These are phyloP conservation scores for Zizania latifolia DNA, from an alignment of 176 grass and related monocot genomes.

Conservation along the genomic window DNA sequence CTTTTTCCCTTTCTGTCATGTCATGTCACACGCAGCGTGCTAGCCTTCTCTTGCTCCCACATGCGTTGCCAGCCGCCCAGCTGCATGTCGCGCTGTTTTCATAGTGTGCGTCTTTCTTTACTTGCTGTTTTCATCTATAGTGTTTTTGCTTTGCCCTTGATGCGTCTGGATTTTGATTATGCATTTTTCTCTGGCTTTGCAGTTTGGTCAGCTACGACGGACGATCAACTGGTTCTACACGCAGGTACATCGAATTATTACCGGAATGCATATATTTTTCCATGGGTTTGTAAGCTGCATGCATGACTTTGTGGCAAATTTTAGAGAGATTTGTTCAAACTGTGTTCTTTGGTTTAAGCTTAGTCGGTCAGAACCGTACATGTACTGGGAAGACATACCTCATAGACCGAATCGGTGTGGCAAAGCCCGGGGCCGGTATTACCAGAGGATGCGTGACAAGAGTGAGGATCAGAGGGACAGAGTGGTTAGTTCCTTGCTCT, in stretches of 20 bases:
- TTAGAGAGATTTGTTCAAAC: neutral
- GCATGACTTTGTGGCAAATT: neutral
- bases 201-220: conserved; percentile 54
- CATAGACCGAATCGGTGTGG: neutral
- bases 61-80: too few relatives aligned
- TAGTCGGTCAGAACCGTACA: conserved; percentile 46
- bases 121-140: too few relatives aligned
- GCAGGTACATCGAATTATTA: conserved; percentile 52
- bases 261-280: neutral
- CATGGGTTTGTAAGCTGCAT: neutral
- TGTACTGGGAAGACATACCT: conserved; percentile 39
- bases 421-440: conserved; percentile 48
- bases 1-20: too few relatives aligned
- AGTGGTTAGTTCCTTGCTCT: conserved; percentile 75
- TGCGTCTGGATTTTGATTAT: neutral
- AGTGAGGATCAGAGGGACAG: conserved; percentile 56
- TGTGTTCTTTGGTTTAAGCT: conserved; percentile 32
- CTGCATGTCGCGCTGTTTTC: too few relatives aligned
- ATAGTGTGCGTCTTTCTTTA: too few relatives aligned
- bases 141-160: too few relatives aligned
- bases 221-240: conserved; percentile 53
- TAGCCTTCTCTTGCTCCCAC: too few relatives aligned
- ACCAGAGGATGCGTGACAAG: conserved; percentile 37
- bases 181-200: neutral
- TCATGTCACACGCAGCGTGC: too few relatives aligned